phyloP scores from a whole-genome alignment of 140 eudicot genomes.

The Erigeron philadelphicus region DNA sequence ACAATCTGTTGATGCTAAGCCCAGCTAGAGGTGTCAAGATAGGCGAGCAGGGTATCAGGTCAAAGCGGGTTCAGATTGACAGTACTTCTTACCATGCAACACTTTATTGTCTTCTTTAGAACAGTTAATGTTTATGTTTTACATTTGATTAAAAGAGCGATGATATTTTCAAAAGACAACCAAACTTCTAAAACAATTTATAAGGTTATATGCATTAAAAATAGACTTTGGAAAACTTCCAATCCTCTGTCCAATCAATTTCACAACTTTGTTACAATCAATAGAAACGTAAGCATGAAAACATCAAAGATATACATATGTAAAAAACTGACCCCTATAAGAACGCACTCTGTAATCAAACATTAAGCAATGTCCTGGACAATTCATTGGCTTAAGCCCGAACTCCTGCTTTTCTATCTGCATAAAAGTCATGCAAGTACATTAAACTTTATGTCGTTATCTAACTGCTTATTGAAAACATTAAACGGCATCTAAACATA shows the following conservation, averaged over 20 bases:
- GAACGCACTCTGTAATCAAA: slow-evolving; percentile 93
- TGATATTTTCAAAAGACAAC: neutral
- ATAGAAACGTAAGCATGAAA: neutral
- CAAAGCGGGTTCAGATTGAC: neutral
- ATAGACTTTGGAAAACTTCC: neutral
- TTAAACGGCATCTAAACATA: no score
- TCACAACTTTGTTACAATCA: neutral
- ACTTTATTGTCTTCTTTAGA: neutral
- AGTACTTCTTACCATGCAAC: neutral
- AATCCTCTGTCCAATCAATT: neutral
- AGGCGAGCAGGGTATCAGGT: neutral
- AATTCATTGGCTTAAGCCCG: slow-evolving; percentile 96
- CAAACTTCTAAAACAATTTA: neutral
- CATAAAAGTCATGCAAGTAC: slow-evolving; percentile 13
- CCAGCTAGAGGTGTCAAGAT: neutral
- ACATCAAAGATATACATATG: neutral
- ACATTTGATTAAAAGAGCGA: neutral
- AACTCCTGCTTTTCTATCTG: slow-evolving; percentile 91
- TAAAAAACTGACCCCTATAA: slow-evolving; percentile 60
- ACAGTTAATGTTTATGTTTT: neutral
- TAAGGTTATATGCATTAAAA: neutral
- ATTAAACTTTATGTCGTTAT: neutral
- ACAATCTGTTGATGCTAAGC: neutral
- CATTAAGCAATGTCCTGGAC: slow-evolving; percentile 92
- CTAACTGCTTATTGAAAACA: neutral